Evolutionary conservation across 108 stramenopile species (phyloP), one percentile per base, ranked within the genome.

Genomic region (Parietichytrium sp.): DNA sequence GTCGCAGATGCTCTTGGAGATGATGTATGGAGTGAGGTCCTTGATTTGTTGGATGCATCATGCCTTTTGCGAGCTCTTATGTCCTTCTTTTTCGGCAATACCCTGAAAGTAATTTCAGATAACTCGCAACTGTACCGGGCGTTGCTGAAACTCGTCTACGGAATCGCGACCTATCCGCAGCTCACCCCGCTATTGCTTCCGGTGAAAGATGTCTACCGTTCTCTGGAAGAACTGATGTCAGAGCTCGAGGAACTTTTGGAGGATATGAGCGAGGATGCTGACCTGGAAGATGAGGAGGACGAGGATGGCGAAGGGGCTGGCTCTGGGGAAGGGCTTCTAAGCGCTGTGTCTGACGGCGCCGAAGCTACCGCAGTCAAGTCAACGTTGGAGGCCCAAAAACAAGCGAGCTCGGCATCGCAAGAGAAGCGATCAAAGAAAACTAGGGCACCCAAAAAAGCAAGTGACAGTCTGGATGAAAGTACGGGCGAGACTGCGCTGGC

Each of bases 211-310:
- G 42, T 72, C 20, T 72, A 72, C 61, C 29, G 61, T 7, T 72
- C 61, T 25, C 23, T 72, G 12, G 20, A 72, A 38, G 38, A 72
- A 25, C 61, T 72, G 4, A 72, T 72, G 61, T 33, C 36, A 42
- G 61, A 72, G 3, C 42, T 72, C 13, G 61, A 72, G 61, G 61
- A 72, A n/a, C 61, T 72, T 10, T n/a, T 72, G 13, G 61, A 72
- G 16, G 61, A 72, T 25, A n/a, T 72, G 6, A 72, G 61, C 42
- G 61, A 72, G 42, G 61, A 72, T 33, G 61, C 36, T 27, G 61
- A 72, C 23, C 15, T 42, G 8, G 61, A 72, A 25, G 61, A 72
- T n/a, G 54, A 27, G 23, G 15, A 8, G 12, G 25, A 26, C 54
- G 12, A 26, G 6, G 23, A 54, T 26, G 54, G 27, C 20, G 54